Base-by-base conservation (phyloP, 495 filamentous ascomycete species). In the Neurospora sp. region DNA sequence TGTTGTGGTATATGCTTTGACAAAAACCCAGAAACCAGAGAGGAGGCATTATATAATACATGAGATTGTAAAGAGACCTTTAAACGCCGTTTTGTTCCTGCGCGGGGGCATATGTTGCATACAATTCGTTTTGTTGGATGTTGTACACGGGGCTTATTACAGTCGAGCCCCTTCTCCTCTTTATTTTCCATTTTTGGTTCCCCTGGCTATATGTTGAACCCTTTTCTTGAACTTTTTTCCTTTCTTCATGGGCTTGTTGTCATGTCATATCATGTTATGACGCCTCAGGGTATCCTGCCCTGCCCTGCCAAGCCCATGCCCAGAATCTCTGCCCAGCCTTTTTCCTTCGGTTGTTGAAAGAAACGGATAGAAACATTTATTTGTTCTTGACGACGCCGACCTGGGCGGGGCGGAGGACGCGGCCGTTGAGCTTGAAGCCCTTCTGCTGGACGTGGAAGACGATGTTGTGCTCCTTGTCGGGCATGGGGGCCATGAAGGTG, bases 361-460 rank as follows among this genome's bases (percentile, higher is more conserved):
- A 62, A 62, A 62, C 54, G 23, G 54, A n/a, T 12, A 7, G 18
- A 39, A 37, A 37, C 44, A 69, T 72, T 76, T 82, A 86, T 77
- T 81, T 78, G 80, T 85, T 87, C 84, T 88, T 88, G 72, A 96
- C 95, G 73, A 98, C 92, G 76, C 95, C 95, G 72, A 98, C 95
- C 88, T 98, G 97, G 76, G 95, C 93, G 74, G 95, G 92, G 85
- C 96, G 89, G 74, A 99, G 83, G 69, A 97, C 87, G 76, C 96
- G 85, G 73, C 96, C 96, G 81, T 99, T 98, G 70, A 98, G 86
- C 77, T 86, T 86, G 84, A 96, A 99, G 54, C 96, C 96, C 86
- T 97, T 98, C 86, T 93, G 92, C 88, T 97, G 94, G 39, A 92
- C 92, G 81, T 91, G 90, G 84, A 98, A 95, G 74, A 97, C 92